phyloP scores from a whole-genome alignment of 345 rosid genomes.

The Excoecaria cochinchinensis region DNA sequence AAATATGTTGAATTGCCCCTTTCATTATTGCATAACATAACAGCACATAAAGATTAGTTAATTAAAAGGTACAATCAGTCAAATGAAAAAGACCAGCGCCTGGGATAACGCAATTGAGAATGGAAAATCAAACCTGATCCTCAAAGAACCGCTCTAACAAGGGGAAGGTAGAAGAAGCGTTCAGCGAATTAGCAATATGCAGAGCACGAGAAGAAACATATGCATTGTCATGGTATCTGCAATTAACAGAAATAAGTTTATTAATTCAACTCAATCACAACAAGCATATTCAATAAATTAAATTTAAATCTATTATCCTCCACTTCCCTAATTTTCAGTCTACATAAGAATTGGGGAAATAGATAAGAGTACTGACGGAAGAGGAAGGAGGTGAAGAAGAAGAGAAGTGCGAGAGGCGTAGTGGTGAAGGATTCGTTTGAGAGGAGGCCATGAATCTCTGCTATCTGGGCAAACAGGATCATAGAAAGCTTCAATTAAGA shows the following conservation, averaged over 20 bases:
- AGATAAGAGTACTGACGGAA: slow-evolving; percentile 58
- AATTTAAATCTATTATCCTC: too few species aligned
- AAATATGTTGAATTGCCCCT: not conserved
- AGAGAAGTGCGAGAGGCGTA: slow-evolving; percentile 67
- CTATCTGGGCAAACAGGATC: slow-evolving; percentile 95
- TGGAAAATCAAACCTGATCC: slow-evolving; percentile 57
- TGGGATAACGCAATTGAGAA: not conserved
- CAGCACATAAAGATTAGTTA: not conserved
- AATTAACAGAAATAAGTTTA: not conserved
- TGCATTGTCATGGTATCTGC: slow-evolving; percentile 92
- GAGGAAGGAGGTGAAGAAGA: slow-evolving; percentile 70
- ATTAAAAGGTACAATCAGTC: not conserved
- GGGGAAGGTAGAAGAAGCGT: slow-evolving; percentile 57
- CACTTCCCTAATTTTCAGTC: too few species aligned
- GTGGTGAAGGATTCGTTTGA: slow-evolving; percentile 55
- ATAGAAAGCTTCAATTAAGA: slow-evolving; percentile 72
- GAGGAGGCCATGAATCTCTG: slow-evolving; percentile 80
- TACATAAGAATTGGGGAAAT: too few species aligned
- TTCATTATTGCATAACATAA: not conserved
- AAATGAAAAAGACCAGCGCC: not conserved
- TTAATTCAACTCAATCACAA: not conserved
- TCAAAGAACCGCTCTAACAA: slow-evolving; percentile 65
- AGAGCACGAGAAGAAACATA: slow-evolving; percentile 71
- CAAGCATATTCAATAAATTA: too few species aligned
- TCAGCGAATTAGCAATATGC: slow-evolving; percentile 56